Percentiles rank a stretch among this genome's conserved stretches.
phyloP scores from a whole-genome alignment of 2,329 filamentous ascomycete species.

The Scorias spongiosa region DNA sequence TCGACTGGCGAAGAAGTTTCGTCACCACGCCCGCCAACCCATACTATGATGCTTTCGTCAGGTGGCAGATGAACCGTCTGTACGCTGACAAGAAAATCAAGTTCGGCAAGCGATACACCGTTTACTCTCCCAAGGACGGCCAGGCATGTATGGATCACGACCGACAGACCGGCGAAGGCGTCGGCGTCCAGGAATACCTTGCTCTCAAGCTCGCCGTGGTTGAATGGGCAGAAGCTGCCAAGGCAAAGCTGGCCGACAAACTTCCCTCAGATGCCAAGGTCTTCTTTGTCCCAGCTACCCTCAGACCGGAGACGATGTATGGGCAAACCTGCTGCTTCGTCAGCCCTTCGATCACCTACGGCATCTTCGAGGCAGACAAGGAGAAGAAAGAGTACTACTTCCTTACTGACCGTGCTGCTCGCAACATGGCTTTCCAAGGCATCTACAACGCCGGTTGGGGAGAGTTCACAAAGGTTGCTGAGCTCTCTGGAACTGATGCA shows the following conservation, averaged over 20 bases:
- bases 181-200: slow-evolving; percentile 81
- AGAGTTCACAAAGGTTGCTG: slow-evolving; percentile 56
- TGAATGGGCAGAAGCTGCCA: slow-evolving; percentile 70
- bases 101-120: slow-evolving; percentile 83
- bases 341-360: slow-evolving; percentile 76
- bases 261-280: slow-evolving; percentile 65
- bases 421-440: slow-evolving; percentile 93
- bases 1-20: slow-evolving; percentile 87
- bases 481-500: slow-evolving; percentile 62
- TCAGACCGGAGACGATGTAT: slow-evolving; percentile 97
- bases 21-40: slow-evolving; percentile 94
- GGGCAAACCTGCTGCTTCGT: slow-evolving; percentile 95
- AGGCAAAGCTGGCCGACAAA: slow-evolving; percentile 57
- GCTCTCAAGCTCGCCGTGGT: slow-evolving; percentile 81
- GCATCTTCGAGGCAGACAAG: slow-evolving; percentile 56
- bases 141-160: slow-evolving; percentile 84
- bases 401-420: slow-evolving; percentile 64
- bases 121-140: slow-evolving; percentile 81
- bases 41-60: slow-evolving; percentile 88
- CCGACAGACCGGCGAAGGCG: slow-evolving; percentile 62
- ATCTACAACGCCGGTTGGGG: slow-evolving; percentile 61
- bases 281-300: slow-evolving; percentile 80
- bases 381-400: slow-evolving; percentile 57
- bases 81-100: slow-evolving; percentile 85
- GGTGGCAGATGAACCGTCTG: slow-evolving; percentile 93